Conservation (phyloP, 1,139 yeast genomes). For the Trichomonascaceae sp. region DNA sequence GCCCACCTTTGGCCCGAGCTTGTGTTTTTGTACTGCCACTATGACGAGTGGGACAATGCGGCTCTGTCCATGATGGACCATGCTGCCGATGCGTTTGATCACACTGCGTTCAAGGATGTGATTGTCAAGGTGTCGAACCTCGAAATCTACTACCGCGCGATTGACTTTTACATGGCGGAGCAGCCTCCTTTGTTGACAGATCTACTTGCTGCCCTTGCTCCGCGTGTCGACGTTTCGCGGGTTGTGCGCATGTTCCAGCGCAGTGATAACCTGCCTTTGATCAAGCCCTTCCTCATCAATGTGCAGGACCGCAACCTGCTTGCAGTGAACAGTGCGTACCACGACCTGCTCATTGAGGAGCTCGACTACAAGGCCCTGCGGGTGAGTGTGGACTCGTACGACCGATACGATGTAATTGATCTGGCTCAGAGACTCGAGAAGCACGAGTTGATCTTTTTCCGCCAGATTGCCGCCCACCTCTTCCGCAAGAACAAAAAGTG, state of each 20-base stretch:
- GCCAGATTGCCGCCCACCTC: slow-evolving; percentile 89
- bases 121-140: slow-evolving; percentile 90
- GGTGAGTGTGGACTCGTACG: slow-evolving; percentile 78
- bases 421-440: slow-evolving; percentile 88
- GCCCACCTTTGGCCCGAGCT: slow-evolving; percentile 96
- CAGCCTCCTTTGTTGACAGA: slow-evolving; percentile 88
- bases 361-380: slow-evolving; percentile 86
- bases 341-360: slow-evolving; percentile 89
- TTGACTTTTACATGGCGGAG: slow-evolving; percentile 83
- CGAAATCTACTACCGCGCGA: slow-evolving; percentile 95
- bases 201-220: slow-evolving; percentile 69
- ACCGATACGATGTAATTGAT: slow-evolving; percentile 83
- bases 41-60: slow-evolving; percentile 99
- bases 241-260: slow-evolving; percentile 91
- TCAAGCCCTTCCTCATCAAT: slow-evolving; percentile 86
- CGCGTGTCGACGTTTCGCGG: slow-evolving; percentile 88
- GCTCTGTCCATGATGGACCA: slow-evolving; percentile 96
- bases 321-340: slow-evolving; percentile 89
- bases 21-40: slow-evolving; percentile 91
- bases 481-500: slow-evolving; percentile 92
- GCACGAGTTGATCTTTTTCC: slow-evolving; percentile 80
- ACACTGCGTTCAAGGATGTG: slow-evolving; percentile 83
- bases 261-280: slow-evolving; percentile 90
- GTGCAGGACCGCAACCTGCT: slow-evolving; percentile 85
- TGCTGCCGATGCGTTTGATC: slow-evolving; percentile 89